phyloP scores from a whole-genome alignment of 192 early-diverging fungal genomes.

The Mortierella hygrophila region DNA sequence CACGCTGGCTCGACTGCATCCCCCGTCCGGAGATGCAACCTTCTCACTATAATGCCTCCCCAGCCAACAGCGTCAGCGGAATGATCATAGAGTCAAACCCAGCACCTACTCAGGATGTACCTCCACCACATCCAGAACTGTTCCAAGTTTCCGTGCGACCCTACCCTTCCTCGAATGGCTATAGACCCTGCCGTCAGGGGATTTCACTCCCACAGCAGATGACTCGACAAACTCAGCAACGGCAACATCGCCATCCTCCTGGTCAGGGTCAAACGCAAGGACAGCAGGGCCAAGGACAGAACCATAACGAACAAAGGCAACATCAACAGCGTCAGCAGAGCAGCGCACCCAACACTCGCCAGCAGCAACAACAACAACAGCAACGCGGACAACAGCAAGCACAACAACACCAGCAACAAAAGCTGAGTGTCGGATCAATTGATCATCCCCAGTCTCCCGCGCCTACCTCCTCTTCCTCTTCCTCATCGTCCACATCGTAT shows the following conservation, averaged over 20 bases:
- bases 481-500: background rate
- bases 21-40: background rate
- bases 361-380: background rate
- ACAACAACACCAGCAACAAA: slow-evolving; percentile 13
- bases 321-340: slow-evolving; percentile 4
- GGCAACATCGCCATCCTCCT: slow-evolving; percentile 3
- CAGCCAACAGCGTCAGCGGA: background rate
- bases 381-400: background rate
- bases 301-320: background rate
- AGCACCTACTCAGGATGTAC: background rate
- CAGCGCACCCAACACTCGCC: background rate
- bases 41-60: background rate
- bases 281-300: background rate
- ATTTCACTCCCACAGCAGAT: slow-evolving; percentile 11
- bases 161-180: slow-evolving; percentile 34
- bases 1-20: background rate
- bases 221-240: slow-evolving; percentile 17
- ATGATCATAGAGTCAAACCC: background rate
- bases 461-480: background rate
- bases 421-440: background rate
- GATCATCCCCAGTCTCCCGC: background rate
- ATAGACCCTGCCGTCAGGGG: slow-evolving; percentile 30
- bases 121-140: background rate
- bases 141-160: slow-evolving; percentile 18
- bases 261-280: background rate